Conservation (phyloP, 2,329 filamentous ascomycete genomes). For the Diaporthe humulicola region DNA sequence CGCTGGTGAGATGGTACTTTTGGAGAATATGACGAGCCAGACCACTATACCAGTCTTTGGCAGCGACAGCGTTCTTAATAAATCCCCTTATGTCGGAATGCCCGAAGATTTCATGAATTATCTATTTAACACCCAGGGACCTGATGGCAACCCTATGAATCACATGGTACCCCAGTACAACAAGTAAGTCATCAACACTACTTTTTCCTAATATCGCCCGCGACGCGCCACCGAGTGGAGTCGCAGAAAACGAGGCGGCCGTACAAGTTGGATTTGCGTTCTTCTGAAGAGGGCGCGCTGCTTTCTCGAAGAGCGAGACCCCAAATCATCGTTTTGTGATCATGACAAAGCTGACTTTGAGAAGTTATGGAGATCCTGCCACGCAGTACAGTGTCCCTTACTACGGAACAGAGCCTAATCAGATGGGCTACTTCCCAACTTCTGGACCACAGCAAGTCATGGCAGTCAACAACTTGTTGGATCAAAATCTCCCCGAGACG, state of each 20-base stretch:
- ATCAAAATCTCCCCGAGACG: slow-evolving; percentile 83
- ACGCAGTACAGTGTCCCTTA: slow-evolving; percentile 65
- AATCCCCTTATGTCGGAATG: slow-evolving; percentile 86
- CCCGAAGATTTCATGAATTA: slow-evolving; percentile 90
- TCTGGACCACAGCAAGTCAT: slow-evolving; percentile 81
- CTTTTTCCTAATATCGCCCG: neutral
- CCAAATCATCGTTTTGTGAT: neutral
- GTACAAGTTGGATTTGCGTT: neutral
- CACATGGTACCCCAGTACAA: slow-evolving; percentile 61
- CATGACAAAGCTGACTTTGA: slow-evolving; percentile 43
- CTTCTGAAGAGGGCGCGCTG: no score
- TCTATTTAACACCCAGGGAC: slow-evolving; percentile 79
- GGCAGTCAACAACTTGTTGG: slow-evolving; percentile 88
- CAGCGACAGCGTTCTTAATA: slow-evolving; percentile 80
- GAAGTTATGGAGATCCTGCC: slow-evolving; percentile 65
- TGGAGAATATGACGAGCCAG: slow-evolving; percentile 73
- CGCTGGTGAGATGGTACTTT: slow-evolving; percentile 68
- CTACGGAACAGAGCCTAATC: slow-evolving; percentile 60
- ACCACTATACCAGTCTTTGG: slow-evolving; percentile 90
- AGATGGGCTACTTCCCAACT: slow-evolving; percentile 69
- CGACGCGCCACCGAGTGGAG: neutral
- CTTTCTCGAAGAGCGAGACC: neutral
- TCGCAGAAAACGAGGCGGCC: neutral
- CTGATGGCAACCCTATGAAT: slow-evolving; percentile 65
- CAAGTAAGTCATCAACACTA: slow-evolving; percentile 57